phyloP scores from a whole-genome alignment of 2,329 filamentous ascomycete species.

The Coniochaeta pulveracea region DNA sequence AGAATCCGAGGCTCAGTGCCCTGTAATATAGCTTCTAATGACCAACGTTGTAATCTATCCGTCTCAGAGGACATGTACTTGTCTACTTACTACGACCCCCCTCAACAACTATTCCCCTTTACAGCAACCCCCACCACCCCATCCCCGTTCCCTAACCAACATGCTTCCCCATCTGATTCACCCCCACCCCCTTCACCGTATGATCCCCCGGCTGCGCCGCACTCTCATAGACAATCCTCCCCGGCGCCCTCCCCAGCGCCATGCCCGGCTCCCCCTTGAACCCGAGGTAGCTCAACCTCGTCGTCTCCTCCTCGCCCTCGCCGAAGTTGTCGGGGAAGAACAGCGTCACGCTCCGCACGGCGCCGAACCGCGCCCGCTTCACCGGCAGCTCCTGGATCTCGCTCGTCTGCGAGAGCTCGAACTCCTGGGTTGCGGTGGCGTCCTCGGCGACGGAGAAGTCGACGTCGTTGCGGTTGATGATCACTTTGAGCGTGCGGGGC shows the following conservation, averaged over 20 bases:
- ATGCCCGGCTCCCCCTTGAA: conserved; percentile 97
- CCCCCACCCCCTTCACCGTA: conserved; percentile 45
- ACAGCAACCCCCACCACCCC: too few species aligned
- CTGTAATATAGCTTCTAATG: too few species aligned
- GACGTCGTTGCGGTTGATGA: conserved; percentile 75
- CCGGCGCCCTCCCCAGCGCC: conserved; percentile 69
- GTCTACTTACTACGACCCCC: too few species aligned
- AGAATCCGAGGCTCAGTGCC: too few species aligned
- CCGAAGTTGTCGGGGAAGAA: conserved; percentile 92
- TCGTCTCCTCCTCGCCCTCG: conserved; percentile 68
- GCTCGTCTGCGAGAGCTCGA: conserved; percentile 66
- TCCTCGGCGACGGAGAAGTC: conserved; percentile 73
- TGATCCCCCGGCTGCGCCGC: conserved; percentile 89
- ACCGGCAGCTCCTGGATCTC: conserved; percentile 83
- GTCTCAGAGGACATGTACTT: too few species aligned
- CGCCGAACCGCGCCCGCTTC: conserved; percentile 79
- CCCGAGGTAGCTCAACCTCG: conserved; percentile 69
- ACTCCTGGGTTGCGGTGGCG: conserved; percentile 57
- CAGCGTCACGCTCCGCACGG: conserved; percentile 68
- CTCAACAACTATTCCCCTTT: too few species aligned
- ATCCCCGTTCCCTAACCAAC: too few species aligned
- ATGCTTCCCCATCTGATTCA: conserved; percentile 43
- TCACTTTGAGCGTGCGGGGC: conserved; percentile 75
- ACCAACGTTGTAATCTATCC: too few species aligned
- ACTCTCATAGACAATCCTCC: conserved; percentile 85